A percentile compares a stretch with the other conserved stretches of the same genome.
Evolutionary conservation across 2,329 filamentous ascomycete species (phyloP).

Genomic region (Cyphellophora attinorum): DNA sequence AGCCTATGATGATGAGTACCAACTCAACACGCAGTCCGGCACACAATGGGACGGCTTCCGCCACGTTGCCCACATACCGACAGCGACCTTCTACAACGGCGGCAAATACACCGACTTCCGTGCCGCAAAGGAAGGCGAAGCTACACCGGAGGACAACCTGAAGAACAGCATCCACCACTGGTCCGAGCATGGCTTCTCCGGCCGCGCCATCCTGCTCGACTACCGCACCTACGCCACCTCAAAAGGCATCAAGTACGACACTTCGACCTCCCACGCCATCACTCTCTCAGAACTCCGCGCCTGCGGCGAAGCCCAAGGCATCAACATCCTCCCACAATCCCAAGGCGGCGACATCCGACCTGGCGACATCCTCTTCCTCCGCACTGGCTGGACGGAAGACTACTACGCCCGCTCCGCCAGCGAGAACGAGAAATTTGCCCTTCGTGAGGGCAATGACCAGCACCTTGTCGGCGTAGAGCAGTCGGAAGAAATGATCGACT

Average conservation of each 20-base stretch:
- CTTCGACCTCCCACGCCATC: slow-evolving; percentile 46
- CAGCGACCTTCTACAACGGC: slow-evolving; percentile 13
- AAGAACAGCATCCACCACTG: slow-evolving; percentile 35
- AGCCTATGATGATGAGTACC: slow-evolving; percentile 35
- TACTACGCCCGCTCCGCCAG: slow-evolving; percentile 38
- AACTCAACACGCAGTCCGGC: slow-evolving; percentile 39
- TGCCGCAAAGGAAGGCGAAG: not conserved
- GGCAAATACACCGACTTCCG: not conserved
- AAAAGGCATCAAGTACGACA: slow-evolving; percentile 41
- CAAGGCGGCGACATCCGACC: slow-evolving; percentile 46
- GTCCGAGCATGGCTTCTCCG: slow-evolving; percentile 32
- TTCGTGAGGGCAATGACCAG: slow-evolving; percentile 23
- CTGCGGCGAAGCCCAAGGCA: slow-evolving; percentile 49
- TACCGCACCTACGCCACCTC: slow-evolving; percentile 38
- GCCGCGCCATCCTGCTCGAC: slow-evolving; percentile 32
- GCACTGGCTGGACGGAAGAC: slow-evolving; percentile 53
- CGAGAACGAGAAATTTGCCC: slow-evolving; percentile 23
- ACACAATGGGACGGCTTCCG: slow-evolving; percentile 43
- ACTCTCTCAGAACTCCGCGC: slow-evolving; percentile 45
- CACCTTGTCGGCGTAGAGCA: slow-evolving; percentile 44
- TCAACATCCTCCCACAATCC: slow-evolving; percentile 49
- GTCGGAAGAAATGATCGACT: slow-evolving; percentile 48
- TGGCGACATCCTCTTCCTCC: slow-evolving; percentile 58
- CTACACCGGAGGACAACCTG: slow-evolving; percentile 20
- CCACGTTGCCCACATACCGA: slow-evolving; percentile 32